Evolutionary conservation across 208 protist genomes (phyloP).

Genomic region (Jaenimonas drosophilae): DNA sequence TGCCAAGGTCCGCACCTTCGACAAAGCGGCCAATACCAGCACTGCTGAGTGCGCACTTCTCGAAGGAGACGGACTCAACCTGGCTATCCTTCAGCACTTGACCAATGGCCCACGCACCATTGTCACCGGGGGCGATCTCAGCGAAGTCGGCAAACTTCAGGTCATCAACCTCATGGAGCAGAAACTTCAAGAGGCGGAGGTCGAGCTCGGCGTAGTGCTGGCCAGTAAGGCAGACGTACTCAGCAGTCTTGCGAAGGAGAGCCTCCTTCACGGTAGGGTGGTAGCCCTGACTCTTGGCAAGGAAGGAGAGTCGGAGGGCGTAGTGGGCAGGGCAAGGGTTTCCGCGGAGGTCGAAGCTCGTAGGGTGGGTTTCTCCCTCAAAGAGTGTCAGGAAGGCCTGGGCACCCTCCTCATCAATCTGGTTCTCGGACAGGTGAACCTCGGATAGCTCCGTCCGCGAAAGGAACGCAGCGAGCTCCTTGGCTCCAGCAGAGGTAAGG

Average conservation of each 20-base stretch:
- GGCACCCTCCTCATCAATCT: conserved; percentile 57
- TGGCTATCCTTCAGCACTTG: conserved; percentile 34
- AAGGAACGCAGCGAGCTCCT: conserved; percentile 30
- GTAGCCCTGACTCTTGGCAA: conserved; percentile 27
- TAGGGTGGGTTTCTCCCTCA: conserved; percentile 14
- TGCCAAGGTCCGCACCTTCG: conserved; percentile 21
- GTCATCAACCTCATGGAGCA: conserved; percentile 24
- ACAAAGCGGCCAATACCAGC: conserved; percentile 41
- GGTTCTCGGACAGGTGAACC: conserved; percentile 42
- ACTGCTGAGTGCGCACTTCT: conserved; percentile 35
- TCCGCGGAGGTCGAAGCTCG: conserved; percentile 25
- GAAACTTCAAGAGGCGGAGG: conserved; percentile 38
- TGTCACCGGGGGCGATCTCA: conserved; percentile 26
- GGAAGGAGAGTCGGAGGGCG: conserved; percentile 31
- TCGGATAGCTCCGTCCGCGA: conserved; percentile 22
- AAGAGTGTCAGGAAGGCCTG: conserved; percentile 40
- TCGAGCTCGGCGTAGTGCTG: conserved; percentile 45
- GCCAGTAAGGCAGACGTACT: conserved; percentile 36
- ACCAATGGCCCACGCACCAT: conserved; percentile 26
- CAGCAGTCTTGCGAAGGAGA: conserved; percentile 23
- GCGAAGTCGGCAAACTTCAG: conserved; percentile 49
- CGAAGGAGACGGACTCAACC: conserved; percentile 25
- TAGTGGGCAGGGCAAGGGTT: conserved; percentile 35
- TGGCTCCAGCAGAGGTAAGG: conserved; percentile 39
- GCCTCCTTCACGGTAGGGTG: conserved; percentile 21